phyloP scores from a whole-genome alignment of 164 flowering plant genomes.

The Tetracentron sinense region DNA sequence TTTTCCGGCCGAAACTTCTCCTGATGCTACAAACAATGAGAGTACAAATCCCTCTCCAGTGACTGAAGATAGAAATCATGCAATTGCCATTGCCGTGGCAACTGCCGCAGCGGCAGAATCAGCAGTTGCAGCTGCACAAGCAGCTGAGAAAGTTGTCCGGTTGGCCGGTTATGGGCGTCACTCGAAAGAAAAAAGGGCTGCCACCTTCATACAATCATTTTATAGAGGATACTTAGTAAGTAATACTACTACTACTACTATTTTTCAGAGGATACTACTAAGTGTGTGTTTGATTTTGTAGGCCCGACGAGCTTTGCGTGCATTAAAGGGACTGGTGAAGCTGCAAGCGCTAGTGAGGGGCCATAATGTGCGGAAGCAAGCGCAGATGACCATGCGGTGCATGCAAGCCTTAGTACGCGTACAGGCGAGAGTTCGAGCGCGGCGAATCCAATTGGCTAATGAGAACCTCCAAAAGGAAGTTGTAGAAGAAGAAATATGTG shows the following conservation, averaged over 20 bases:
- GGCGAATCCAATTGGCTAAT: constrained; percentile 55
- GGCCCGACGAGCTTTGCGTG: constrained; percentile 92
- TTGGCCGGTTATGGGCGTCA: constrained; percentile 76
- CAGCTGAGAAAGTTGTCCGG: constrained; percentile 81
- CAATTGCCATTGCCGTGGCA: constrained; percentile 79
- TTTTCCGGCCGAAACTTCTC: constrained; percentile 75
- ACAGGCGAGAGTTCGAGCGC: constrained; percentile 78
- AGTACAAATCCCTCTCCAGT: constrained; percentile 43
- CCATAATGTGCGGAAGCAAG: constrained; percentile 90
- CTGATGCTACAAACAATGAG: constrained; percentile 53
- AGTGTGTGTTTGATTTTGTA: constrained; percentile 19
- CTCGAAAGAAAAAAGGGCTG: constrained; percentile 80
- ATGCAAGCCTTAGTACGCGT: constrained; percentile 94
- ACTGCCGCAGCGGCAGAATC: constrained; percentile 95
- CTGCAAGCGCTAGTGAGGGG: constrained; percentile 95
- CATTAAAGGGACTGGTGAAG: constrained; percentile 87
- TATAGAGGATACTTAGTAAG: constrained; percentile 90
- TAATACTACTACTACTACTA: constrained; percentile 59
- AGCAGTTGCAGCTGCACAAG: constrained; percentile 89
- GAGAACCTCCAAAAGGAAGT: constrained; percentile 37
- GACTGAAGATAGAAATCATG: constrained; percentile 56
- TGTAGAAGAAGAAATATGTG: constrained; percentile 15
- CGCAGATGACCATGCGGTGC: constrained; percentile 97
- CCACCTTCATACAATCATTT: constrained; percentile 64
- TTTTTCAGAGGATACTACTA: constrained; percentile 84